Conservation (phyloP, 2,329 filamentous ascomycete genomes). For the Xylaria arbuscula region DNA sequence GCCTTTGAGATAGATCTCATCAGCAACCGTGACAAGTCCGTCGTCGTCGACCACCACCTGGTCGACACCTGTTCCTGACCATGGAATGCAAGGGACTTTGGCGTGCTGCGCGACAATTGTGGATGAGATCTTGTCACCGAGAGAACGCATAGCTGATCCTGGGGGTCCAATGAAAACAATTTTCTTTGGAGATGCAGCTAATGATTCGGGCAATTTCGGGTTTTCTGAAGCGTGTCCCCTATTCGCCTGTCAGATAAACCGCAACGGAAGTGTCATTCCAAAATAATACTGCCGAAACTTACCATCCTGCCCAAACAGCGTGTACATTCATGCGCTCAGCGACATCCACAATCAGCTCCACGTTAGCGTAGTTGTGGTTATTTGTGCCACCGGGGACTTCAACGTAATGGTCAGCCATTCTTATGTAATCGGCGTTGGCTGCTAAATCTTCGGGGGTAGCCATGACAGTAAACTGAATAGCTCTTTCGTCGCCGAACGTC, state of each 20-base stretch:
- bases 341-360: conserved; percentile 98
- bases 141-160: conserved; percentile 97
- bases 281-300: conserved; percentile 52
- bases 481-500: conserved; percentile 96
- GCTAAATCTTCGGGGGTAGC: conserved; percentile 97
- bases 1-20: conserved; percentile 86
- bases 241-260: conserved; percentile 33
- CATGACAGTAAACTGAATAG: conserved; percentile 99
- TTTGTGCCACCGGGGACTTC: conserved; percentile 99
- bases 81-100: conserved; percentile 96
- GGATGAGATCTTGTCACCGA: conserved; percentile 99
- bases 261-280: conserved; percentile 1
- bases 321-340: conserved; percentile 99
- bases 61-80: conserved; percentile 94
- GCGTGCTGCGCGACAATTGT: conserved; percentile 99
- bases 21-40: conserved; percentile 91
- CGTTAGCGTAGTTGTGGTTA: conserved; percentile 99
- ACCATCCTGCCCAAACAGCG: conserved; percentile 99
- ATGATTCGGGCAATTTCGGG: conserved; percentile 93
- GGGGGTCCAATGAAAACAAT: conserved; percentile 99
- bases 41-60: conserved; percentile 80
- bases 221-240: conserved; percentile 99
- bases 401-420: conserved; percentile 99
- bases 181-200: conserved; percentile 96
- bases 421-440: conserved; percentile 98